These are phyloP conservation scores for Leucocoprinus leucothites DNA, from an alignment of 768 basidiomycete genomes.

Conservation along the genomic window DNA sequence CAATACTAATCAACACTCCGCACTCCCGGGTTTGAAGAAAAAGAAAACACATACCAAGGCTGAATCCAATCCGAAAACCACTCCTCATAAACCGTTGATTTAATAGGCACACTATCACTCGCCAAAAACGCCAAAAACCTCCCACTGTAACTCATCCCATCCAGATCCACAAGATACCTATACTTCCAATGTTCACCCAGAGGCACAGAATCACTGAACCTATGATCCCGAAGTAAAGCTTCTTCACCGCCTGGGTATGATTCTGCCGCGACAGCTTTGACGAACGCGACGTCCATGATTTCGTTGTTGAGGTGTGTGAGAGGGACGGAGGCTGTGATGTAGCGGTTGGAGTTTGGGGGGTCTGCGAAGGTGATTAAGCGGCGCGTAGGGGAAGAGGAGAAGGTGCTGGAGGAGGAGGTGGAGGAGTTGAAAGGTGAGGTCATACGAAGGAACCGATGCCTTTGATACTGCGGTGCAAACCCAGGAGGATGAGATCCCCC, in stretches of 20 bases:
- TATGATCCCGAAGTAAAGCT: constrained; percentile 55
- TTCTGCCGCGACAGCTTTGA: constrained; percentile 62
- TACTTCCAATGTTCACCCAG: constrained; percentile 84
- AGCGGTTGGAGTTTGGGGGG: constrained; percentile 12
- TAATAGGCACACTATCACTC: constrained; percentile 81
- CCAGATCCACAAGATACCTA: constrained; percentile 85
- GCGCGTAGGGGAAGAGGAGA: constrained; percentile 47
- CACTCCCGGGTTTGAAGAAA: no score
- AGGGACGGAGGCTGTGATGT: constrained; percentile 8
- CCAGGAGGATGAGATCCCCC: constrained; percentile 87
- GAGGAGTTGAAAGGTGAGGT: constrained; percentile 54
- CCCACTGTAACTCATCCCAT: constrained; percentile 89
- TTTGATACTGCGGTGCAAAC: constrained; percentile 78
- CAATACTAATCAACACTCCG: not conserved
- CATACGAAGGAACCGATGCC: constrained; percentile 84
- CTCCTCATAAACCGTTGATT: constrained; percentile 83
- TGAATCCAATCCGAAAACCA: constrained; percentile 76
- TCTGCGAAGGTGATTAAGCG: constrained; percentile 15
- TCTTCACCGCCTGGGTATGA: constrained; percentile 72
- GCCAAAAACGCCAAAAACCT: constrained; percentile 77
- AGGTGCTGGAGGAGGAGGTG: constrained; percentile 39
- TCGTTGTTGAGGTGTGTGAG: constrained; percentile 54
- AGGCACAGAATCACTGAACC: constrained; percentile 68
- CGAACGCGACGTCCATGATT: constrained; percentile 84
- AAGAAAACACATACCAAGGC: constrained; percentile 19